A percentile compares a stretch with the other conserved stretches of the same genome.
These are phyloP conservation scores for Pythium diclinum DNA, from an alignment of 352 stramenopile species.

Conservation along the genomic window DNA sequence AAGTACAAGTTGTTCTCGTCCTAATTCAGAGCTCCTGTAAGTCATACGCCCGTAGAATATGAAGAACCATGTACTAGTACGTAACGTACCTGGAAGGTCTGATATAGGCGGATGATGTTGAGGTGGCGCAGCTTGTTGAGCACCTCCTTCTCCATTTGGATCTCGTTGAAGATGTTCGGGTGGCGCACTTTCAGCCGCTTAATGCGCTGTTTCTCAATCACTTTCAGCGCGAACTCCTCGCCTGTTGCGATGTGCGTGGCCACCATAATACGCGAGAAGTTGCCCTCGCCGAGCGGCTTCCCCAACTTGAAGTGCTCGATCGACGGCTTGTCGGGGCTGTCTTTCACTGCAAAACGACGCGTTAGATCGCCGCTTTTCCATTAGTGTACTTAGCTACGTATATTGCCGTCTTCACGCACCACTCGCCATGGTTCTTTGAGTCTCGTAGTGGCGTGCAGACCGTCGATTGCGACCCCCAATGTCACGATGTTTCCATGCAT, in stretches of 20 bases:
- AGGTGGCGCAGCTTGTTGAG: conserved; percentile 87
- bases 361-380: background rate
- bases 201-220: conserved; percentile 91
- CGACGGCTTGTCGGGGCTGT: conserved; percentile 61
- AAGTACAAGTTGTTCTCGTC: conserved; percentile 96
- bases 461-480: background rate
- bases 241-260: conserved; percentile 85
- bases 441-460: background rate
- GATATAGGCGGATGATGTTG: conserved; percentile 93
- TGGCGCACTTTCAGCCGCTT: conserved; percentile 90
- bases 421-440: conserved; percentile 17
- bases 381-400: background rate
- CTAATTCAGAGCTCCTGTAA: conserved; percentile 6
- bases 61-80: background rate
- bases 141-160: conserved; percentile 96
- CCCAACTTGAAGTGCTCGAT: conserved; percentile 75
- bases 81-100: conserved; percentile 89
- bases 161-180: conserved; percentile 98
- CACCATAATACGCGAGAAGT: conserved; percentile 94
- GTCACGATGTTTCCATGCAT: conserved; percentile 19
- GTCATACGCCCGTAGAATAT: background rate
- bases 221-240: conserved; percentile 95
- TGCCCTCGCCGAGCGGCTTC: conserved; percentile 79
- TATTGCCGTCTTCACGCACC: conserved; percentile 7
- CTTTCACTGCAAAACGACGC: conserved; percentile 52